Evolutionary conservation across 257 asterid species (phyloP), one percentile per base, ranked within the genome.

Genomic region (Catharanthus roseus): DNA sequence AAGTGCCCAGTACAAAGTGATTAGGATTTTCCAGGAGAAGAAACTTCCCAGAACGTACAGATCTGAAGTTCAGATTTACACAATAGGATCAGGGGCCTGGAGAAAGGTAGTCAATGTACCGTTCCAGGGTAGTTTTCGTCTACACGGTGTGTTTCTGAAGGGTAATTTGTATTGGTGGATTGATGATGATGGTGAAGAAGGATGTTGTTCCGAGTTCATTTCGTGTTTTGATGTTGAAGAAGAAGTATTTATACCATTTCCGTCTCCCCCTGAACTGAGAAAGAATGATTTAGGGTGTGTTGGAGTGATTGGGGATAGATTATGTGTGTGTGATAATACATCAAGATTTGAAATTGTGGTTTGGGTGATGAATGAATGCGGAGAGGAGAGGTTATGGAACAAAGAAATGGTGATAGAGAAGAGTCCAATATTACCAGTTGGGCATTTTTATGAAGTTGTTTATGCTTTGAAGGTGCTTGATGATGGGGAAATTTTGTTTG

Each of bases 361-460:
- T 2, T 86, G 95, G 95, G 77, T 78, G 42, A 88, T 88, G 91
- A 86, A 74, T 67, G 86, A 88, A 53, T 84, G 86, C 1, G 80
- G 81, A 47, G 81, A 77, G 8, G 34, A 68, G 67, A 64, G 55
- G 24, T 82, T 87, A 1, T 88, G 95, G 95, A 51, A 26, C 3
- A 84, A 76, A 72, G 72, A 81, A 9, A 39, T 82, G 56, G 84
- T 80, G 19, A 81, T 86, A 57, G 74, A 33, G 55, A 66, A 66
- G 70, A 26, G 23, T 42, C 57, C 54, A 26, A 7, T 66, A 9
- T 13, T 39, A 16, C 36, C n/a, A 1, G 15, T 42, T 11, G 74
- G 68, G 47, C 68, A 53, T 16, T 57, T 66, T 2, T 60, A 34
- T 47, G 64, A 68, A 56, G 62, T 68, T 28, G 71, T 83, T 64